Conservation (phyloP, 2,329 filamentous ascomycete species). For the Tolypocladium cylindrosporum region DNA sequence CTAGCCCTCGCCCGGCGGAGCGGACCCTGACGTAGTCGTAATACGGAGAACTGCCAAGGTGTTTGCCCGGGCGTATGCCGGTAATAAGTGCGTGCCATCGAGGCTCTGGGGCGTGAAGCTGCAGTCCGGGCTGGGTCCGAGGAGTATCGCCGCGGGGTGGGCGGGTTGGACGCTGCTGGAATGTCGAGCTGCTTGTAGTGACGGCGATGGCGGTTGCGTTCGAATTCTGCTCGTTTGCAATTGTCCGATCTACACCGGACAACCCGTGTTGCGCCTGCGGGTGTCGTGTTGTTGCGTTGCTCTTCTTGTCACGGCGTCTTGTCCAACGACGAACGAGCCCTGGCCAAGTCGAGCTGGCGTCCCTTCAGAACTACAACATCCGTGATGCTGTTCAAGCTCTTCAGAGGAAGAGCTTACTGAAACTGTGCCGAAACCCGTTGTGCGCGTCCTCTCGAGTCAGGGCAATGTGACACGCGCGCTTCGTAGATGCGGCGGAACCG, state of each 20-base stretch:
- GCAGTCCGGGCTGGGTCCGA: neutral
- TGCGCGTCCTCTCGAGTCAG: neutral
- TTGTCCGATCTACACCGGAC: too few species aligned
- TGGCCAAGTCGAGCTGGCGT: too few species aligned
- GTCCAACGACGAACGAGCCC: too few species aligned
- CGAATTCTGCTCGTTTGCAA: too few species aligned
- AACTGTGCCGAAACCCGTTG: neutral
- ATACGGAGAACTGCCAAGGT: too few species aligned
- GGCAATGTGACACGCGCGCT: neutral
- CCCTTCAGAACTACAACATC: too few species aligned
- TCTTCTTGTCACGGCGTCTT: neutral
- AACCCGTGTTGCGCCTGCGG: too few species aligned
- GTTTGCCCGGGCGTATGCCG: neutral
- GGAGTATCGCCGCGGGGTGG: neutral
- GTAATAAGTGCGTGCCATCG: neutral
- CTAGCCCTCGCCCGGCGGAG: too few species aligned
- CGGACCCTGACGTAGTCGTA: too few species aligned
- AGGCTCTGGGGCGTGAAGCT: neutral
- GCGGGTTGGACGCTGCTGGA: neutral
- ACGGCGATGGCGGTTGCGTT: neutral
- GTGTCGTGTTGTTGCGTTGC: neutral
- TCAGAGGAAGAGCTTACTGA: neutral
- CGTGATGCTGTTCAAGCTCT: neutral
- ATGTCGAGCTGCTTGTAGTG: neutral
- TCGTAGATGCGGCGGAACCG: neutral